Evolutionary conservation across 805 yeast genomes (phyloP).

Genomic region (Jamesozyma spencerorum): DNA sequence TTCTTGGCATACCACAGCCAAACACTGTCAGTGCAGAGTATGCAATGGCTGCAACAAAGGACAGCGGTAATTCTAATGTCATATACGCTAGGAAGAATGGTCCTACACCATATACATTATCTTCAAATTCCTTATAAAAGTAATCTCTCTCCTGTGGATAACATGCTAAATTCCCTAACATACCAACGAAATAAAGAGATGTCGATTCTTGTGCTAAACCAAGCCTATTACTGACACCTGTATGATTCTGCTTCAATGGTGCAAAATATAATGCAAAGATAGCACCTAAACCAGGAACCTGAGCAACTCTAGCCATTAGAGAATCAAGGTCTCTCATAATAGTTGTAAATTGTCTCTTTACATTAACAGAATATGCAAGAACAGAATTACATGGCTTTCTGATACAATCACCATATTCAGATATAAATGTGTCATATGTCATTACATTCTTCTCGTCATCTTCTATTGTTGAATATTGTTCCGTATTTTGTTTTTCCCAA

Average conservation of each 20-base stretch:
- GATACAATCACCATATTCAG: slow-evolving; percentile 15
- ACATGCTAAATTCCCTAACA: slow-evolving; percentile 66
- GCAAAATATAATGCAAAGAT: slow-evolving; percentile 61
- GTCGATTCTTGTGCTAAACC: slow-evolving; percentile 70
- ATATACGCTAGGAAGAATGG: slow-evolving; percentile 44
- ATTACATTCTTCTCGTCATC: slow-evolving; percentile 4
- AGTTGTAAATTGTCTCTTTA: slow-evolving; percentile 30
- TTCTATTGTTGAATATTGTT: not conserved
- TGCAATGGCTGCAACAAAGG: slow-evolving; percentile 38
- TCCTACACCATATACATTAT: slow-evolving; percentile 54
- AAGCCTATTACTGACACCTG: slow-evolving; percentile 55
- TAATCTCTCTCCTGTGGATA: slow-evolving; percentile 67
- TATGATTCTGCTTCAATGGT: slow-evolving; percentile 38
- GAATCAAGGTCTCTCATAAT: slow-evolving; percentile 48
- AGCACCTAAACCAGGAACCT: slow-evolving; percentile 53
- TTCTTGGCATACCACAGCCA: slow-evolving; percentile 65
- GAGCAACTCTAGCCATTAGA: slow-evolving; percentile 53
- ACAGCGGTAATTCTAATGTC: slow-evolving; percentile 27
- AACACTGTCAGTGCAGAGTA: slow-evolving; percentile 57
- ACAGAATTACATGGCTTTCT: slow-evolving; percentile 14
- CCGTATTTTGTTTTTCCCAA: slow-evolving; percentile 28
- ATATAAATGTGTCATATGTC: slow-evolving; percentile 11
- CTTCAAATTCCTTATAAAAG: slow-evolving; percentile 72
- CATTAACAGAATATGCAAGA: slow-evolving; percentile 33
- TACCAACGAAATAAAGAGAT: slow-evolving; percentile 68